phyloP scores from a whole-genome alignment of 345 rosid genomes.

The Litchi chinensis region DNA sequence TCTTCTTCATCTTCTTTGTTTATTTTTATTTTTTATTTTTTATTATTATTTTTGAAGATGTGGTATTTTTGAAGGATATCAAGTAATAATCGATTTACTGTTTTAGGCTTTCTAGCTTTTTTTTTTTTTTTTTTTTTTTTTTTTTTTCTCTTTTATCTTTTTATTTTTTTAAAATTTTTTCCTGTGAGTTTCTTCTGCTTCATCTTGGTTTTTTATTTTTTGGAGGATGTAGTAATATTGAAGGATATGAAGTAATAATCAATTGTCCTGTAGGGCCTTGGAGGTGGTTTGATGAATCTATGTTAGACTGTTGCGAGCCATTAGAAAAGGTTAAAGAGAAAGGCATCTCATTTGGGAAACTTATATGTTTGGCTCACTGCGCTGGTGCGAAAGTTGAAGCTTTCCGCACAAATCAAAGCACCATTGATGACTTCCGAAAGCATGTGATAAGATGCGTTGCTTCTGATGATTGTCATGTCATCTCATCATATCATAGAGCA shows the following conservation, averaged over 20 bases:
- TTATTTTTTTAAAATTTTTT: too few species aligned
- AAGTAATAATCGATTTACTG: too few species aligned
- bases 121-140: neutral
- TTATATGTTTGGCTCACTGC: slow-evolving; percentile 86
- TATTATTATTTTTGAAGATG: too few species aligned
- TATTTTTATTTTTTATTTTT: too few species aligned
- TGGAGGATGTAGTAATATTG: neutral
- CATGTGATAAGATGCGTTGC: slow-evolving; percentile 57
- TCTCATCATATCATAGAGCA: slow-evolving; percentile 81
- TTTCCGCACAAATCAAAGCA: slow-evolving; percentile 75
- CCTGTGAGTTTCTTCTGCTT: neutral
- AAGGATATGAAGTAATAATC: slow-evolving; percentile 1
- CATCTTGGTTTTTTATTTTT: neutral
- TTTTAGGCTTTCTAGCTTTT: neutral
- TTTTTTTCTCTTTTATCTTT: neutral
- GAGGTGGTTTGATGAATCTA: slow-evolving; percentile 99
- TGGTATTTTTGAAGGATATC: too few species aligned
- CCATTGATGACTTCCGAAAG: slow-evolving; percentile 72
- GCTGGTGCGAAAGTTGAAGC: slow-evolving; percentile 95
- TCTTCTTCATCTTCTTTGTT: neutral
- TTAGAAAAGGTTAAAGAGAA: slow-evolving; percentile 74
- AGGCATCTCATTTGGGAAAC: slow-evolving; percentile 89
- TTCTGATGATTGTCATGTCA: slow-evolving; percentile 77
- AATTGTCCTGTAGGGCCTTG: slow-evolving; percentile 67
- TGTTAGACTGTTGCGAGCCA: slow-evolving; percentile 95